These are phyloP conservation scores for Picea abies DNA, from an alignment of 83 land plant species.

Conservation along the genomic window DNA sequence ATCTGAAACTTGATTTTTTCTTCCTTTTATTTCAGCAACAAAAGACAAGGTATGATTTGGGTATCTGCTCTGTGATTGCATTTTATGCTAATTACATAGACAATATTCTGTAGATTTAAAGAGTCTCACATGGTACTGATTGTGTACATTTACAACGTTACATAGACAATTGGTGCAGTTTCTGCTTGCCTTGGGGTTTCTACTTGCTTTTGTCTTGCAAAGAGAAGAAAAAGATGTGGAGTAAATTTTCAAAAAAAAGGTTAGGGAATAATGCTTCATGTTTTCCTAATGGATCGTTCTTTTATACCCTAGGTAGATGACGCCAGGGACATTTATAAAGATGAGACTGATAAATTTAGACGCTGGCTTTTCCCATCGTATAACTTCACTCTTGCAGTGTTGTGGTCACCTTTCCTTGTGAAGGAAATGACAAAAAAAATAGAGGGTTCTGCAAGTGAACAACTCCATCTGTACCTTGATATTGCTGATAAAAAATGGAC, in stretches of 20 bases:
- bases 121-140: background rate
- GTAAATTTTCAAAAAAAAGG: background rate
- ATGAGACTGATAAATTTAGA: conserved; percentile 32
- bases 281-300: background rate
- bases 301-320: conserved; percentile 35
- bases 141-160: background rate
- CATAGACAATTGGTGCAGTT: too few species aligned
- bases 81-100: background rate
- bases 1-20: background rate
- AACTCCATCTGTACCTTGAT: conserved; percentile 50
- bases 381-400: conserved; percentile 51
- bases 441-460: conserved; percentile 11
- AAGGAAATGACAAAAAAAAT: conserved; percentile 26
- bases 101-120: background rate
- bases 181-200: too few species aligned
- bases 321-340: conserved; percentile 44
- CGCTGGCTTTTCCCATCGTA: conserved; percentile 42
- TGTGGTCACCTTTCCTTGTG: conserved; percentile 61
- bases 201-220: too few species aligned
- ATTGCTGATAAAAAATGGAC: conserved; percentile 54
- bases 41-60: background rate
- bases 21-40: background rate
- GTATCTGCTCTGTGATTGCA: background rate
- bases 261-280: background rate
- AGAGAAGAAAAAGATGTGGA: background rate